Evolutionary conservation across 1,284 basidiomycete species (phyloP).

Genomic region (Papiliotrema nemorosa): DNA sequence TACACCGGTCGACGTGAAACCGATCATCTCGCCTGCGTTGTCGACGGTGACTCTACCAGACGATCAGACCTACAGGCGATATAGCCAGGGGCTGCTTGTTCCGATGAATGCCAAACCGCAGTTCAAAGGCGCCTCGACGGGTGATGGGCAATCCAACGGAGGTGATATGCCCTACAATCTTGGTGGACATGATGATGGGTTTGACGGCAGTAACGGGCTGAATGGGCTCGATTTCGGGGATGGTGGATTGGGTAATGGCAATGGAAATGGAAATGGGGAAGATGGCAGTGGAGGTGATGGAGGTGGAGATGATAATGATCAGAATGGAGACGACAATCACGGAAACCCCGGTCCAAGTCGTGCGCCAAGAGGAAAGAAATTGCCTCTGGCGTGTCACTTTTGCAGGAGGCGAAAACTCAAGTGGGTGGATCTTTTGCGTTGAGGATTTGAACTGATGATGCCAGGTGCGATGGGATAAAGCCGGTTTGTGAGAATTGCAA

Average conservation of each 20-base stretch:
- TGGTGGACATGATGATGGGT: background rate
- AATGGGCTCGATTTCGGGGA: constrained; percentile 2
- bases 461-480: constrained; percentile 46
- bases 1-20: constrained; percentile 3
- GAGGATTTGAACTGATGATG: background rate
- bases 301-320: constrained; percentile 7
- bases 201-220: background rate
- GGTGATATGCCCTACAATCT: background rate
- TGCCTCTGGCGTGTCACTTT: constrained; percentile 50
- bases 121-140: background rate
- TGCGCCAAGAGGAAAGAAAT: constrained; percentile 29
- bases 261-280: too few relatives aligned
- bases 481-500: constrained; percentile 49
- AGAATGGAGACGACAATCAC: constrained; percentile 5
- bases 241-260: constrained; percentile 6
- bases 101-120: background rate
- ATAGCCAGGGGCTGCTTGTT: background rate
- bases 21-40: constrained; percentile 4
- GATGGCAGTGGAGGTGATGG: too few relatives aligned
- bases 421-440: constrained; percentile 30
- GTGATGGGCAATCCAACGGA: background rate
- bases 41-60: constrained; percentile 1
- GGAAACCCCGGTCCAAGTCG: background rate
- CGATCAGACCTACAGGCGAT: background rate
- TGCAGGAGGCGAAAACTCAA: constrained; percentile 50